Percentiles rank a stretch among this genome's conserved stretches.
Evolutionary conservation across 768 basidiomycete species (phyloP).

Genomic region (Suillus spraguei): DNA sequence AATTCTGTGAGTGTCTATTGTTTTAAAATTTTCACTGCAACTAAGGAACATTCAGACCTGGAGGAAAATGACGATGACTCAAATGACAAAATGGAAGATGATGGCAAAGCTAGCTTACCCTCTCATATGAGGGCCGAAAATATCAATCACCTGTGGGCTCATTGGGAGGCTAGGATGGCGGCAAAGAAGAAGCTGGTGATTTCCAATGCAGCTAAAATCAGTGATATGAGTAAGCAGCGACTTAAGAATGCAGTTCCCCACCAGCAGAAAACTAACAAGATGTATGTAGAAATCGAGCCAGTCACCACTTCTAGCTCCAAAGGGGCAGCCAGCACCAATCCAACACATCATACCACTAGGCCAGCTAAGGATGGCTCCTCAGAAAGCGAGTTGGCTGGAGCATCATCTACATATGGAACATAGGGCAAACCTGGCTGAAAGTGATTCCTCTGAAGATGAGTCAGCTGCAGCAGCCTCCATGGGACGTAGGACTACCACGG

Average conservation of each 20-base stretch:
- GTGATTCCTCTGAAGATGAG: no score
- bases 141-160: neutral
- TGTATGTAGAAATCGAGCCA: neutral
- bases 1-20: neutral
- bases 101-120: neutral
- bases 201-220: neutral
- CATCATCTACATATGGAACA: neutral
- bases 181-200: neutral
- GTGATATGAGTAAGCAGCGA: neutral
- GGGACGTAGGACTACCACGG: neutral
- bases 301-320: neutral
- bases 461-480: neutral
- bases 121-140: slow-evolving; percentile 1
- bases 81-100: neutral
- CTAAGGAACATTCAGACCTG: neutral
- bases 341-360: neutral
- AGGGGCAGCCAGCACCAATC: neutral
- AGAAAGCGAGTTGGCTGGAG: neutral
- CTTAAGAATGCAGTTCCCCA: neutral
- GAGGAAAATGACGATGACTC: neutral
- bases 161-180: neutral
- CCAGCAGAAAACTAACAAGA: neutral
- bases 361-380: neutral
- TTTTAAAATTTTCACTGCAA: neutral
- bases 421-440: neutral